A percentile compares a stretch with the other conserved stretches of the same genome.
These are phyloP conservation scores for Tarenaya hassleriana DNA, from an alignment of 345 rosid genomes.

Conservation along the genomic window DNA sequence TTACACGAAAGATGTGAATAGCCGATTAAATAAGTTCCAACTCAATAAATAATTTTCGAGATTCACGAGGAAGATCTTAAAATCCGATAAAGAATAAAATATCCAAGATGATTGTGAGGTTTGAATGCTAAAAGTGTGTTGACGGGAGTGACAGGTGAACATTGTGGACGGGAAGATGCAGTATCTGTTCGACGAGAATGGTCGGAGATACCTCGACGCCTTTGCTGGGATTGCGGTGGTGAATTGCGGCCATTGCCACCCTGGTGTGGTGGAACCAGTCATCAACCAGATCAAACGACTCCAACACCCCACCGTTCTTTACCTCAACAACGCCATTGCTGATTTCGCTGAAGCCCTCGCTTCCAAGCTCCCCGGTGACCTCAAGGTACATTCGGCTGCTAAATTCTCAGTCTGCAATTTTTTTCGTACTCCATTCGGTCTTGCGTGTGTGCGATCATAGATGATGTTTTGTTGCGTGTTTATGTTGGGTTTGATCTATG, in stretches of 20 bases:
- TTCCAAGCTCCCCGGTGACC: conserved; percentile 82
- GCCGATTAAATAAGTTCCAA: too few species aligned
- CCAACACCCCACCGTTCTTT: conserved; percentile 86
- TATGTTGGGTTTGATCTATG: conserved; percentile 3
- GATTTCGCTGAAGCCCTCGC: conserved; percentile 88
- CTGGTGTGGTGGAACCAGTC: conserved; percentile 65
- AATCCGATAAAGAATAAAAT: too few species aligned
- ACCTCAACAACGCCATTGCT: conserved; percentile 69
- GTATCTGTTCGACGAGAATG: conserved; percentile 83
- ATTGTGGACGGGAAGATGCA: conserved; percentile 95
- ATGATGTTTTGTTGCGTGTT: not conserved
- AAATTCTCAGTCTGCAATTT: too few species aligned
- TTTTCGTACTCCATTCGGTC: too few species aligned
- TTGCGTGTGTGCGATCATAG: not conserved
- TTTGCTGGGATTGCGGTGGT: conserved; percentile 97
- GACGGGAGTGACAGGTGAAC: conserved; percentile 43
- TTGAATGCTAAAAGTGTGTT: too few species aligned
- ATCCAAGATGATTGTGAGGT: too few species aligned
- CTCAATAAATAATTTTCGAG: too few species aligned
- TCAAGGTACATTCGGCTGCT: conserved; percentile 42
- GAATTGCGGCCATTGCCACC: conserved; percentile 95
- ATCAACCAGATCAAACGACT: conserved; percentile 61
- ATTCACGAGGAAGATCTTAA: too few species aligned
- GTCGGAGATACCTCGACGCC: conserved; percentile 77
- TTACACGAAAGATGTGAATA: too few species aligned